These are phyloP conservation scores for Paecilomyces niveus DNA, from an alignment of 2,329 filamentous ascomycete genomes.

Conservation along the genomic window DNA sequence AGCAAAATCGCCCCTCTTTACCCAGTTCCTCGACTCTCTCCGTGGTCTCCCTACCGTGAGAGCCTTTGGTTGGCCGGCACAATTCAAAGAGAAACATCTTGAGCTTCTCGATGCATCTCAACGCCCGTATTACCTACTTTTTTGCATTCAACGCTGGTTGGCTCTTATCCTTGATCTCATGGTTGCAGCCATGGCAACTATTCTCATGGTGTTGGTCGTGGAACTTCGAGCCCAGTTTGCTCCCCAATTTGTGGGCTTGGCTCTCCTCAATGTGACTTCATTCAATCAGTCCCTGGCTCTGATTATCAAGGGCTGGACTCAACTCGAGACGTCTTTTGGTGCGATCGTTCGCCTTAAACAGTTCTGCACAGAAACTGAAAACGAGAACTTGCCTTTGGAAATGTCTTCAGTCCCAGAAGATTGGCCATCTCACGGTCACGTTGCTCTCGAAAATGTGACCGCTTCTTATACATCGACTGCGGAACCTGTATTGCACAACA, in stretches of 20 bases:
- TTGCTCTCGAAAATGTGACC: background rate
- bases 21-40: conserved; percentile 46
- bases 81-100: conserved; percentile 31
- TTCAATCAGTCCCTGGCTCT: conserved; percentile 39
- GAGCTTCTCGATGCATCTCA: conserved; percentile 11
- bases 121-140: conserved; percentile 14
- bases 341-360: conserved; percentile 28
- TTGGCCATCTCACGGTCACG: background rate
- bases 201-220: conserved; percentile 6
- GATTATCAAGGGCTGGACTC: conserved; percentile 43
- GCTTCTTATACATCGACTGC: background rate
- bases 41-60: conserved; percentile 45
- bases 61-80: conserved; percentile 43
- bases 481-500: background rate
- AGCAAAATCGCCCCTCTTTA: conserved; percentile 43
- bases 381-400: background rate
- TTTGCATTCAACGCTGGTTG: conserved; percentile 15
- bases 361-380: background rate
- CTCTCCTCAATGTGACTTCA: conserved; percentile 40
- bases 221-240: conserved; percentile 20
- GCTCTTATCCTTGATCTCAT: conserved; percentile 12
- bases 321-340: conserved; percentile 48
- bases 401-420: background rate
- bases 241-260: conserved; percentile 38
- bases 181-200: conserved; percentile 4